phyloP scores from a whole-genome alignment of 2,329 filamentous ascomycete genomes.

The Monosporascus ibericus region DNA sequence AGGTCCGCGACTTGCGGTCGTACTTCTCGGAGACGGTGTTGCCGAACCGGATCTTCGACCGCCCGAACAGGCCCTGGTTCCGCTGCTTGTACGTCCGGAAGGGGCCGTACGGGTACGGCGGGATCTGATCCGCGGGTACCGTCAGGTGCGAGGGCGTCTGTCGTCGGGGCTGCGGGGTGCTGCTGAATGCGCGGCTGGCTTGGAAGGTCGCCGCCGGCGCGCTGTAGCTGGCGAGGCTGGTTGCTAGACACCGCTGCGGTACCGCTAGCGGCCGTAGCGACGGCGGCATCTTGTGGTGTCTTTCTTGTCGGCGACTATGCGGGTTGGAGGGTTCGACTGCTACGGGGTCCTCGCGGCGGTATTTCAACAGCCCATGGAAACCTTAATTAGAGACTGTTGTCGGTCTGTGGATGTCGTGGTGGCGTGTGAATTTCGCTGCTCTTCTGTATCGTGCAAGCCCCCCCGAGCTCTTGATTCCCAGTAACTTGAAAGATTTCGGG shows the following conservation, averaged over 20 bases:
- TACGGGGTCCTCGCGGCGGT: background rate
- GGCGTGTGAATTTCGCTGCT: too few species aligned
- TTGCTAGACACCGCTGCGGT: slow-evolving; percentile 3
- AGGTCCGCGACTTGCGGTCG: slow-evolving; percentile 63
- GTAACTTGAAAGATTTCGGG: too few species aligned
- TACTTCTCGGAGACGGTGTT: slow-evolving; percentile 67
- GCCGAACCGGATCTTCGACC: slow-evolving; percentile 66
- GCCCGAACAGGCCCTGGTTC: slow-evolving; percentile 68
- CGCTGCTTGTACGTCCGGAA: slow-evolving; percentile 72
- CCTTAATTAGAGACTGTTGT: too few species aligned
- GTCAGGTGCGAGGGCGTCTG: slow-evolving; percentile 30
- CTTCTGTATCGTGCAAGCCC: too few species aligned
- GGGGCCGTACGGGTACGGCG: slow-evolving; percentile 67
- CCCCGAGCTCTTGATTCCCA: too few species aligned
- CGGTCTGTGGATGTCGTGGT: too few species aligned
- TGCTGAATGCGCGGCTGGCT: slow-evolving; percentile 17
- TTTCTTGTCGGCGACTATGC: background rate
- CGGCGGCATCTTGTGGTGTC: slow-evolving; percentile 3
- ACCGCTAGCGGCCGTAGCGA: slow-evolving; percentile 1
- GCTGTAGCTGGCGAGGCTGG: background rate
- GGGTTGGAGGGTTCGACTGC: too few species aligned
- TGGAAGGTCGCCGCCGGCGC: background rate
- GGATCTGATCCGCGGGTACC: slow-evolving; percentile 37
- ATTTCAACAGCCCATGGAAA: background rate
- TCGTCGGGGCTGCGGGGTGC: slow-evolving; percentile 9